Evolutionary conservation across 169 alveolate genomes (phyloP), one percentile per base, ranked within the genome.

Genomic region (Plasmodium fragile): DNA sequence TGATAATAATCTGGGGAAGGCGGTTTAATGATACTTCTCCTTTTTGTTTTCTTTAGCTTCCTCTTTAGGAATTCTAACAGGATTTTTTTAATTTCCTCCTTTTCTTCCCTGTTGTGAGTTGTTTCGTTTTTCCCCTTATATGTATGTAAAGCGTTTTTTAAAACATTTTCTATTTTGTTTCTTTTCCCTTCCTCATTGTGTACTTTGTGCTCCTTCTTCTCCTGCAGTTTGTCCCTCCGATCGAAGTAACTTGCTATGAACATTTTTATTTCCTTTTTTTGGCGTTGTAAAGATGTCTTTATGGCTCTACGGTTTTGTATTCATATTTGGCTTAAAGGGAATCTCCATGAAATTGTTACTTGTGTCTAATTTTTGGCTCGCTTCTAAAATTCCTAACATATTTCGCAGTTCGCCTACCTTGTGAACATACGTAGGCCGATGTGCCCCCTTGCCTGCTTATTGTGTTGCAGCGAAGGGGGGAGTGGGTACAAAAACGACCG

Each of bases 221-320:
- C 71, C 13, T 32, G 32, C 45, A 80, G 39, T 13, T 30, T 80
- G 22, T 80, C 59, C 36, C 36, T 80, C 59, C 85, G 39, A 45
- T 80, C 85, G 71, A 80, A 80, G 59, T 80, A 80, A 43, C 85
- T 80, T 22, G 85, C 85, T 30, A 80, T 80, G 22, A 80, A 80
- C 85, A 80, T 80, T 80, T 80, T 32, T 80, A 49, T 80, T 32
- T 10, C 34, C 59, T 3, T 65, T 25, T 36, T 65, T 8, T 25
- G 36, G n/a, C 13, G 30, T 65, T 22, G 16, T 65, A 28, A 18
- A 22, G 36, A 22, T 28, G 32, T 65, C 8, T 65, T 65, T 65
- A 2, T 65, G 75, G 34, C 11, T 18, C 75, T 25, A 25, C 36
- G 41, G 41, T 65, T n/a, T 6, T 65, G 75, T 22, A 4, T 22